Percentiles rank a stretch among this genome's conserved stretches.
phyloP scores from a whole-genome alignment of 1,284 basidiomycete genomes.

The Polyporus tsugae region DNA sequence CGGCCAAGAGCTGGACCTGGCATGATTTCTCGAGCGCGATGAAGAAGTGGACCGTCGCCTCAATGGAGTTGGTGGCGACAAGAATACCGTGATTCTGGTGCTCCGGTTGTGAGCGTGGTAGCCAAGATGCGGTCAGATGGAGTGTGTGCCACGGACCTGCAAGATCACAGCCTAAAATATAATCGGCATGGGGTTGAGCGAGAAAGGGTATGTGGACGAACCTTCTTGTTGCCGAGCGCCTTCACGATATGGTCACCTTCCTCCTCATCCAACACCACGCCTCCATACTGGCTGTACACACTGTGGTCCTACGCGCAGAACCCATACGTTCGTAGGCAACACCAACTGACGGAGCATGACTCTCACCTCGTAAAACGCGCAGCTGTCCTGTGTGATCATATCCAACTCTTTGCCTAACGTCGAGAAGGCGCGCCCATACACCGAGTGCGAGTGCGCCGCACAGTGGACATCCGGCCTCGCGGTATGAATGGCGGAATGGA shows the following conservation, averaged over 20 bases:
- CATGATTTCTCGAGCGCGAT: slow-evolving; percentile 53
- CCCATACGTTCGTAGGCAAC: neutral
- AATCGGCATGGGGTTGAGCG: slow-evolving; percentile 1
- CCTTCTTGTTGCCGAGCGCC: slow-evolving; percentile 56
- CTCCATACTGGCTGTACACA: slow-evolving; percentile 58
- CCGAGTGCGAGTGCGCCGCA: slow-evolving; percentile 70
- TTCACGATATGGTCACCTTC: slow-evolving; percentile 66
- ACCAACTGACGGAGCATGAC: neutral
- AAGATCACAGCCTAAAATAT: slow-evolving; percentile 20
- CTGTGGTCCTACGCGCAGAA: slow-evolving; percentile 41
- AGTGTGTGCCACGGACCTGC: slow-evolving; percentile 12
- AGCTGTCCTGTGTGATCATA: slow-evolving; percentile 58
- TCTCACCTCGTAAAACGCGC: slow-evolving; percentile 51
- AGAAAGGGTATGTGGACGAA: slow-evolving; percentile 42
- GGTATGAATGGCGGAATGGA: slow-evolving; percentile 63
- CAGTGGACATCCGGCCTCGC: slow-evolving; percentile 70
- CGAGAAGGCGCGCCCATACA: slow-evolving; percentile 70
- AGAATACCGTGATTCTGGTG: slow-evolving; percentile 68
- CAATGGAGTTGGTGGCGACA: slow-evolving; percentile 52
- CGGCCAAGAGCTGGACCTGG: slow-evolving; percentile 59
- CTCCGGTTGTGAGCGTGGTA: neutral
- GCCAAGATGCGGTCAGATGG: neutral
- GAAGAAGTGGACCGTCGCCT: slow-evolving; percentile 51
- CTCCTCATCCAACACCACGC: slow-evolving; percentile 65
- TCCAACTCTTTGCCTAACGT: slow-evolving; percentile 65